Conservation (phyloP, 352 stramenopile species). For the Labyrinthula sp. region DNA sequence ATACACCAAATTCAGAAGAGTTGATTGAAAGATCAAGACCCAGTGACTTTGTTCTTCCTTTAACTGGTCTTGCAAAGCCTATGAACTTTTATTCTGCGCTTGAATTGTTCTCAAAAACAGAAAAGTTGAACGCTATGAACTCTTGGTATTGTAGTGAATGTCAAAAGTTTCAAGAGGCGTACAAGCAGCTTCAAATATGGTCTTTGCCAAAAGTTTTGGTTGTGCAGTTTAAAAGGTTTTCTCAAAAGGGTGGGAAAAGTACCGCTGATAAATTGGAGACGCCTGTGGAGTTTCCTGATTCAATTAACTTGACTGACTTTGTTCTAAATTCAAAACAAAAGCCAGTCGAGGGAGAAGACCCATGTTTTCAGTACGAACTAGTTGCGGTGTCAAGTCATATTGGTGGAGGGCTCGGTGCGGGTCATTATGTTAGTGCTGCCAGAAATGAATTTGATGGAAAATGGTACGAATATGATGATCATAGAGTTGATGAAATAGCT, state of each 20-base stretch:
- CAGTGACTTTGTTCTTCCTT: no score
- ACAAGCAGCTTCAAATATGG: constrained; percentile 26
- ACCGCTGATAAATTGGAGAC: constrained; percentile 24
- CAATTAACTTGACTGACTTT: constrained; percentile 67
- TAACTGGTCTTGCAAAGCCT: no score
- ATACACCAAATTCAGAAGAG: no score
- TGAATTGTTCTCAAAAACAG: constrained; percentile 18
- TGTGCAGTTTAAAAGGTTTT: constrained; percentile 58
- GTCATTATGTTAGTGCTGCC: constrained; percentile 44
- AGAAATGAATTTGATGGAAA: constrained; percentile 47
- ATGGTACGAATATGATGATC: constrained; percentile 67
- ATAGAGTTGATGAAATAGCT: constrained; percentile 47
- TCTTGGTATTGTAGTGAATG: constrained; percentile 28
- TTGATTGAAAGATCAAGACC: no score
- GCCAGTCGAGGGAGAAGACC: no score
- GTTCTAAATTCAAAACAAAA: constrained; percentile 45
- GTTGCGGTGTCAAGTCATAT: constrained; percentile 91
- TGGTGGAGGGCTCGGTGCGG: constrained; percentile 64
- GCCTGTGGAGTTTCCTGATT: constrained; percentile 46
- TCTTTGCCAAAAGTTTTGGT: constrained; percentile 45
- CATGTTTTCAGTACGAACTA: no score
- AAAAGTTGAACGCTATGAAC: constrained; percentile 12
- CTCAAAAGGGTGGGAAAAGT: constrained; percentile 11
- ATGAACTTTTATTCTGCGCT: constrained; percentile 14
- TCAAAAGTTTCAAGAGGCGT: constrained; percentile 11